Percentiles rank a stretch among this genome's conserved stretches.
Evolutionary conservation across 306 rosid genomes (phyloP).

Genomic region (Inga leiocalycina): DNA sequence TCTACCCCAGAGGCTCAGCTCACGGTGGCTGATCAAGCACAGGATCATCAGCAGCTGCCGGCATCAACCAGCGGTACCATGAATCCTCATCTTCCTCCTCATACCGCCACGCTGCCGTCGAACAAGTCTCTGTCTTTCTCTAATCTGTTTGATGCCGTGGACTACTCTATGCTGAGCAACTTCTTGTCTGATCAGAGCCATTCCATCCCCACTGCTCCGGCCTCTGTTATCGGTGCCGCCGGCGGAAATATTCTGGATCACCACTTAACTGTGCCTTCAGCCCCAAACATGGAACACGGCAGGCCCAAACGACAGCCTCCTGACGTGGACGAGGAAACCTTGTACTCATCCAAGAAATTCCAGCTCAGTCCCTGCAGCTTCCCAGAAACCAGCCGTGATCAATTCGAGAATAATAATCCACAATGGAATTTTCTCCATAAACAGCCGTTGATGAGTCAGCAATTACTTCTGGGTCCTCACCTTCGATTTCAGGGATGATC

Average conservation of each 20-base stretch:
- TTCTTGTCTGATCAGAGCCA: constrained; percentile 53
- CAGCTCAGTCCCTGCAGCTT: constrained; percentile 43
- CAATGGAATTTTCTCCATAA: constrained; percentile 44
- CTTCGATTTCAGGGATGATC: constrained; percentile 47
- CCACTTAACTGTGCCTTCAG: constrained; percentile 5
- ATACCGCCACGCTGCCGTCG: constrained; percentile 44
- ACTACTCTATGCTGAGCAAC: constrained; percentile 55
- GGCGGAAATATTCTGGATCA: constrained; percentile 22
- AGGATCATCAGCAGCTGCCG: constrained; percentile 20
- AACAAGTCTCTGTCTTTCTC: constrained; percentile 63
- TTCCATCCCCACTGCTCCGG: constrained; percentile 32
- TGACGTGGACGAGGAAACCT: constrained; percentile 32
- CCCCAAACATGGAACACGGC: constrained; percentile 30
- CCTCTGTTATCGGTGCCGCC: not conserved
- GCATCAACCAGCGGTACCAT: not conserved
- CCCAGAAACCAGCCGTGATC: constrained; percentile 25
- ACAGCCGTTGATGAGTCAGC: constrained; percentile 49
- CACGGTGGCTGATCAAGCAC: constrained; percentile 22
- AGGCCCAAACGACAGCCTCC: constrained; percentile 50
- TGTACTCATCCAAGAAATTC: constrained; percentile 49
- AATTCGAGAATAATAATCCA: constrained; percentile 33
- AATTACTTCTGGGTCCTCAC: constrained; percentile 53
- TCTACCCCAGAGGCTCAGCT: constrained; percentile 30
- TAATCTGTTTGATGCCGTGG: constrained; percentile 60
- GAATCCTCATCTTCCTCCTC: not conserved